Evolutionary conservation across 495 filamentous ascomycete genomes (phyloP), one percentile per base, ranked within the genome.

Genomic region (Immersiella caudata): DNA sequence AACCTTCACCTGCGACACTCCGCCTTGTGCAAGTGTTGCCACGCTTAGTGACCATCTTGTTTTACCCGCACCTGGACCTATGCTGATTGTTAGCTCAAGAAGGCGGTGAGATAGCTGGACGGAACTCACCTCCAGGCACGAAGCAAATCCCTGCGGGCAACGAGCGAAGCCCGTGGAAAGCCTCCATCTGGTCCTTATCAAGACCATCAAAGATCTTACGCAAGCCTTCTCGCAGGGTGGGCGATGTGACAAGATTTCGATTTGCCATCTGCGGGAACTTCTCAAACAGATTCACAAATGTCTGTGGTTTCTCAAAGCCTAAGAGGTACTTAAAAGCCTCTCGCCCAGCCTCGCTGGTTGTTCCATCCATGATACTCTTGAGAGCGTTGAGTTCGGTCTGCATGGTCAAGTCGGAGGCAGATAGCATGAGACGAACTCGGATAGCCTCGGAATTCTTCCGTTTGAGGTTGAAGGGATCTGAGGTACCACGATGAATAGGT

Each of bases 1-100:
- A 49, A 74, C 65, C 21, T 67, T 74, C 33, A 55, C 65, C 22
- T 51, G 35, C 14, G 24, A 9, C 1, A 14, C n/a, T 33, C 33
- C 60, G 5, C 35, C 33, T 21, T 62, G 60, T 5, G 60, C n/a
- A 18, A 21, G 26, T 2, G 14, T 56, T 33, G 60, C 60, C 35
- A 49, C 22, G 60, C 1, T 49, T 0, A 62, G 21, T 12, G 60
- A 22, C 60, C 60, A 49, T 21, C 18, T n/a, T n/a, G 59, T 62
- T 33, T 62, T 62, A 21, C 59, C 59, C 1, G 59, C 59, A 11
- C 59, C 59, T 11, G 59, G 59, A 24, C 40, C 40, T 46, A 14
- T 46, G 9, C 2, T 18, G 40, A 46, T 2, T 12, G 14, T 46
- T 12, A 46, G 40, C 40, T 46, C 5, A 46, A 14, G 40, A 12